Evolutionary conservation across 148 eudicot species (phyloP), one percentile per base, ranked within the genome.

Genomic region (Suaeda aralocaspica): DNA sequence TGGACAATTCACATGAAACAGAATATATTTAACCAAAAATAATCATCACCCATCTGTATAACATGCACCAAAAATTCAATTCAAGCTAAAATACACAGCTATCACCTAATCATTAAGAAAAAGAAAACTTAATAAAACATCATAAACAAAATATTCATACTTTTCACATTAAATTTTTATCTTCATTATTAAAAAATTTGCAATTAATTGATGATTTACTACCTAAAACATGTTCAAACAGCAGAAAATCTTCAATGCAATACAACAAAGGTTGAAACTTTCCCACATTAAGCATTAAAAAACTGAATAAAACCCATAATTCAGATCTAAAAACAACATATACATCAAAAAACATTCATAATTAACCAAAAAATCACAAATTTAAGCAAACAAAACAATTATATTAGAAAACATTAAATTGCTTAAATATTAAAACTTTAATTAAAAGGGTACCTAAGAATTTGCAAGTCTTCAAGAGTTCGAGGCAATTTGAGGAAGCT

Each of bases 401-500:
- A 42, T 24, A 78, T 66, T 22, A 33, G 28, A 16, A 53, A 42
- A 68, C 14, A 49, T 9, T 6, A 61, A 61, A 53, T 18, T n/a
- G 6, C 44, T 49, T 11, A 19, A 75, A 30, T n/a, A n/a, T n/a
- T n/a, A n/a, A n/a, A n/a, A n/a, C n/a, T n/a, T n/a, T n/a, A n/a
- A n/a, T n/a, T n/a, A 50, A 53, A 24, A 66, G 9, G 34, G 33
- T 81, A 93, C 98, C 87, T 85, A 65, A 93, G 91, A 70, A 90
- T 82, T 70, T 87, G 96, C 67, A 93, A 81, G 69, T 93, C 98
- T 65, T 90, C 78, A 29, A 90, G 84, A 57, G 69, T 79, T 30
- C 84, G 87, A 55, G 98, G 98, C 41, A 93, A 84, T 84, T 93
- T 93, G 63, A 93, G 95, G 83, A 93, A 93, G 80, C 92, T 88